phyloP scores from a whole-genome alignment of 257 asterid genomes.

The Striga asiatica region DNA sequence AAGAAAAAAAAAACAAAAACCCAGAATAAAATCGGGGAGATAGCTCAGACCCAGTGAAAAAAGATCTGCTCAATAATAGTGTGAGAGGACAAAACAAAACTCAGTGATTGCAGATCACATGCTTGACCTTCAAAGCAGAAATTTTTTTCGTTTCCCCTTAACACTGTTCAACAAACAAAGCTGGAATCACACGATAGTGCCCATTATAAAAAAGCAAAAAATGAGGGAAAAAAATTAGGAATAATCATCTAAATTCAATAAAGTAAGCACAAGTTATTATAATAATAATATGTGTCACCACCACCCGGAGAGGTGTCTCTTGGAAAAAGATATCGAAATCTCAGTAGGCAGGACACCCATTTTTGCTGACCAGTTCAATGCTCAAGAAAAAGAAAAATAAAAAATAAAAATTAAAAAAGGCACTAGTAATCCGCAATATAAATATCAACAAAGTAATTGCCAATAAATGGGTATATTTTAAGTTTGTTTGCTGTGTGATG shows the following conservation, averaged over 20 bases:
- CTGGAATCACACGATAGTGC: conserved; percentile 18
- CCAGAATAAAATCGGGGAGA: conserved; percentile 12
- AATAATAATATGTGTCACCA: conserved; percentile 1
- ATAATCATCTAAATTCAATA: conserved; percentile 20
- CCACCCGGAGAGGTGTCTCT: conserved; percentile 9
- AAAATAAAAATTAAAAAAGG: neutral
- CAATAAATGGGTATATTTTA: conserved; percentile 12
- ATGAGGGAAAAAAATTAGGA: neutral
- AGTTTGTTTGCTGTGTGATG: neutral
- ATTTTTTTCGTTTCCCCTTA: no score
- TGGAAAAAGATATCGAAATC: conserved; percentile 28
- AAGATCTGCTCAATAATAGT: conserved; percentile 13
- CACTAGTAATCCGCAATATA: conserved; percentile 13
- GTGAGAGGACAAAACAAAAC: conserved; percentile 13
- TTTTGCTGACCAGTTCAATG: conserved; percentile 43
- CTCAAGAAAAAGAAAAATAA: conserved; percentile 14
- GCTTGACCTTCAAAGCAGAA: conserved; percentile 23
- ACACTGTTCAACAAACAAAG: no score
- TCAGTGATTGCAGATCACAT: conserved; percentile 29
- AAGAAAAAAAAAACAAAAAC: neutral
- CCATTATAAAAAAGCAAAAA: neutral
- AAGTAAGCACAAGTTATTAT: conserved; percentile 4
- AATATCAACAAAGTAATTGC: conserved; percentile 7
- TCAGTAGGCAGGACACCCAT: conserved; percentile 28
- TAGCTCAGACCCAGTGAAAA: conserved; percentile 21